Conservation (phyloP, 352 stramenopile species). For the Thraustochytrium sp. region DNA sequence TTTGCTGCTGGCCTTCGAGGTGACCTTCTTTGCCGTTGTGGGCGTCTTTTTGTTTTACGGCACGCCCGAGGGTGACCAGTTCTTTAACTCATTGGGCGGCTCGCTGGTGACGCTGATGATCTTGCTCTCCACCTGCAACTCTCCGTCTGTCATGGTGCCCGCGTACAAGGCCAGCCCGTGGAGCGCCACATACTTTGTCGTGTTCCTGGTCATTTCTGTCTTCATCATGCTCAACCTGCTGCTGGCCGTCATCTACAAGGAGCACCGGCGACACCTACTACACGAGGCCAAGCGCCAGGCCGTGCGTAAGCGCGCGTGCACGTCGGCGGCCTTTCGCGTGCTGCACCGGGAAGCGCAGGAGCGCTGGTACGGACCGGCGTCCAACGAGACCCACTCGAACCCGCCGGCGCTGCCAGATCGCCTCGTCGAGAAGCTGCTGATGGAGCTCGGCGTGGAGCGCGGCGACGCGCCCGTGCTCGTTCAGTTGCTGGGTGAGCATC, state of each 20-base stretch:
- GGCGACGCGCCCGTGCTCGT: neutral
- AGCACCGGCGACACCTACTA: slow-evolving; percentile 39
- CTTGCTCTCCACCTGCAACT: slow-evolving; percentile 40
- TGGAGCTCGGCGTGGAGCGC: neutral
- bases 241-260: slow-evolving; percentile 47
- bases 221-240: slow-evolving; percentile 49
- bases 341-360: neutral
- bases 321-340: slow-evolving; percentile 29
- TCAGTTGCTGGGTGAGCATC: neutral
- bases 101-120: slow-evolving; percentile 11
- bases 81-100: slow-evolving; percentile 20
- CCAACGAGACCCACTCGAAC: too few relatives aligned
- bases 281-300: neutral
- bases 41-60: slow-evolving; percentile 32
- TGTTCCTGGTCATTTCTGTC: slow-evolving; percentile 43
- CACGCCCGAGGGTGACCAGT: neutral
- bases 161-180: slow-evolving; percentile 1
- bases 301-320: slow-evolving; percentile 2
- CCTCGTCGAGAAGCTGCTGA: neutral
- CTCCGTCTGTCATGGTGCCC: slow-evolving; percentile 40
- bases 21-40: slow-evolving; percentile 34
- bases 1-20: slow-evolving; percentile 25
- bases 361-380: too few relatives aligned
- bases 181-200: slow-evolving; percentile 34
- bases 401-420: neutral